Base-by-base conservation (phyloP, 2,329 filamentous ascomycete species). In the Diaporthe capsici region DNA sequence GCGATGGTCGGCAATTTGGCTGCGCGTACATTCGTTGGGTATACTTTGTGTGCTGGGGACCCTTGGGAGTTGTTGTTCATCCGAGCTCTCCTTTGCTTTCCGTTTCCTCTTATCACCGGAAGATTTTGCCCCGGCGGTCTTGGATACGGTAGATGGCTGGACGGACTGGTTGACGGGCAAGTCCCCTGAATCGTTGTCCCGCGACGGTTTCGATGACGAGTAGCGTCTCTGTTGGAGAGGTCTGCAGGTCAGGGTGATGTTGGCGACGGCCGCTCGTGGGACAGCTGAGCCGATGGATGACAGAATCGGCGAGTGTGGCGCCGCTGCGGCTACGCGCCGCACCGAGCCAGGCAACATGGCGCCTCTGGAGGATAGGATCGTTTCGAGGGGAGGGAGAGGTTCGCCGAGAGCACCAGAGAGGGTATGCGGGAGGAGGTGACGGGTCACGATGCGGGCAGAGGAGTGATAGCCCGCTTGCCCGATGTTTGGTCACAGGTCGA, bases 21-120 rank as follows among this genome's bases (percentile, higher is more conserved):
- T 60, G 72, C 47, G 82, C 88, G 47, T 84, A 94, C 93, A 91
- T 84, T 91, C 89, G 81, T 92, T 89, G 71, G 91, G 89, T 79
- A 96, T 88, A 85, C 95, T 91, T 78, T 93, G 90, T 67, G 94
- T 95, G 82, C 90, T 93, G 73, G 94, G 94, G 58, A 96, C 94
- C 82, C 91, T 92, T 53, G 94, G 94, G 75, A 95, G 87, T 79
- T 91, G 91, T 76, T 88, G 86, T 74, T 81, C 82, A 22, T 84
- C 84, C 22, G 85, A 83, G 74, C 83, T 63, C 75, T 89, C 88
- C 83, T 91, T 92, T 77, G 84, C 84, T 85, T 91, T 92, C 81
- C 89, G 88, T 83, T 89, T 92, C 80, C 88, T 84, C 86, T 90
- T 91, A 79, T 90, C 88, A 77, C 85, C 83, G 74, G 82, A 80